Base-by-base conservation (phyloP, 2,329 filamentous ascomycete species). In the Colletotrichum gigasporum region DNA sequence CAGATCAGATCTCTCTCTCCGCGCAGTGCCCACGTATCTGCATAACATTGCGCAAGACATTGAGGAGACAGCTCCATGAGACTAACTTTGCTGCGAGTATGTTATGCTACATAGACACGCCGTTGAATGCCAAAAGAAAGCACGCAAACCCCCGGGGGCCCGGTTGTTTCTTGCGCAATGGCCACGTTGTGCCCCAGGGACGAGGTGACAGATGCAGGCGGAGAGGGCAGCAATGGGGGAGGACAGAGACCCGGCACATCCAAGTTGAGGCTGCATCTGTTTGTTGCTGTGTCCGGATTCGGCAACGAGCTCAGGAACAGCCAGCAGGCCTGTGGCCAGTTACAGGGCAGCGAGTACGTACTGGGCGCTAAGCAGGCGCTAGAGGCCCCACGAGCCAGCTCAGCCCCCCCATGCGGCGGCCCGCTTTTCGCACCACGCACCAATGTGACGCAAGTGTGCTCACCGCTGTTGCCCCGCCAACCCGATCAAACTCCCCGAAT, bases 401-500 rank as follows among this genome's bases (percentile, higher is more conserved):
- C 32, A 44, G 52, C 39, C 45, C 47, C 53, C 55, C n/a, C n/a
- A n/a, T 47, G 24, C 10, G 2, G 3, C 0, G 20, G 5, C 53
- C 53, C 59, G 28, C 52, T 32, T 50, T 44, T 34, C 14, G 18
- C 14, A 41, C 54, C 53, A 52, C 16, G 45, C 28, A 26, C 16
- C 20, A 22, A 35, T 20, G 9, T 11, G 26, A 44, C 39, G 26
- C 20, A 12, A 11, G n/a, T n/a, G n/a, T n/a, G n/a, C n/a, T n/a
- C n/a, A n/a, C n/a, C 16, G 34, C 14, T 20, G 62, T 65, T 65
- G 57, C 42, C 35, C 22, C 12, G 62, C 48, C 62, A 65, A 65
- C 62, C 22, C 34, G 7, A 35, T 24, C 22, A 22, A 62, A 62
- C 56, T 65, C 42, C 35, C 62, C 56, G 62, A n/a, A 65, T 65